Base-by-base conservation (phyloP, 2,329 filamentous ascomycete species). In the Arthrobotrys entomopaga region DNA sequence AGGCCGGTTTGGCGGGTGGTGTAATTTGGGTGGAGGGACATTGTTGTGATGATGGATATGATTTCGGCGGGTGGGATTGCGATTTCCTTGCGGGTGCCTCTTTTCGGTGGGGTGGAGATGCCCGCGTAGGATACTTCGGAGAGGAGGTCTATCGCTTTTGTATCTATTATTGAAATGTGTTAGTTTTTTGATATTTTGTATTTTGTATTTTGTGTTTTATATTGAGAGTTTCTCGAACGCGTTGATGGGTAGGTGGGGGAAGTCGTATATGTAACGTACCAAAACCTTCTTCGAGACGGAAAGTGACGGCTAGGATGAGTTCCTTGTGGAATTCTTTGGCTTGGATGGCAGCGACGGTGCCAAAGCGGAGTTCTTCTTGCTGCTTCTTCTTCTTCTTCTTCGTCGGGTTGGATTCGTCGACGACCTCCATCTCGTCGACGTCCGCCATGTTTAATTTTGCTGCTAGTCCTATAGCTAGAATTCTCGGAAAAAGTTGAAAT, bases 21-120 rank as follows among this genome's bases (percentile, higher is more conserved):
- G 52, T 64, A 67, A 7, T 29, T 52, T 16, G 71, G 71, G 53
- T 75, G 71, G 3, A 75, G 20, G n/a, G 71, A 64, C 5, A 75
- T 26, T 13, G 59, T 75, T 16, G 71, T 75, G 19, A 75, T 40
- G 46, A 75, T 58, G 34, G 71, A 58, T 8, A 75, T 16, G 52
- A 67, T 43, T n/a, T 69, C 53, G 3, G 71, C 52, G 1, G 71
- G 58, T 19, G 71, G 71, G 42, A 75, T 54, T 19, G 34, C 16
- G 22, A 75, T 56, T 16, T 59, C 52, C 29, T 56, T 75, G n/a
- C 46, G 15, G 4, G 34, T 50, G 34, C 48, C 34, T 2, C 48
- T 24, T 50, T 65, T 69, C 3, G 34, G 26, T 2, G 46, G 46
- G 13, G 58, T 75, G 42, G 71, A 67, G 13, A 75, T 46, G 10